Evolutionary conservation across 148 eudicot genomes (phyloP).

Genomic region (Arbutus unedo): DNA sequence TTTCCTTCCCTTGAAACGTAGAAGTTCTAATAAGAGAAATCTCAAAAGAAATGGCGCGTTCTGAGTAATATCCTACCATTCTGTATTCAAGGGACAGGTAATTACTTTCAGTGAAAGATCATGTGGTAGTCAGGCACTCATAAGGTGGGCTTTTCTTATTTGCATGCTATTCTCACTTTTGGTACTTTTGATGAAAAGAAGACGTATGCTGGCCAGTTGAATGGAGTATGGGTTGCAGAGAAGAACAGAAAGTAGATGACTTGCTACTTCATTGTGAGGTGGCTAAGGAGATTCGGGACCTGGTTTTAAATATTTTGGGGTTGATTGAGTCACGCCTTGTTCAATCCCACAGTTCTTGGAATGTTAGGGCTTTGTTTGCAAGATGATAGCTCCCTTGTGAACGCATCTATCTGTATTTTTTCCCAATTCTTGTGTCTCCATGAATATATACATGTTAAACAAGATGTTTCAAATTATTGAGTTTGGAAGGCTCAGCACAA

Average conservation of each 20-base stretch:
- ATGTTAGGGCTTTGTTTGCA: not conserved
- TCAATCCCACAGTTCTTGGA: not conserved
- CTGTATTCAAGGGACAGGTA: not conserved
- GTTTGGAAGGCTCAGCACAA: not conserved
- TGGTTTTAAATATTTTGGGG: not conserved
- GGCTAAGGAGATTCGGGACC: not conserved
- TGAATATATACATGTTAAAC: not conserved
- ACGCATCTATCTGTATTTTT: not conserved
- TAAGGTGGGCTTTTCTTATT: not conserved
- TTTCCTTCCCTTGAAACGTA: not conserved
- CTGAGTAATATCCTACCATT: not conserved
- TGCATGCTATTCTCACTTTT: not conserved
- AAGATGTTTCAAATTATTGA: not conserved
- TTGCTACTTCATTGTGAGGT: slow-evolving; percentile 1
- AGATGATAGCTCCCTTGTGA: not conserved
- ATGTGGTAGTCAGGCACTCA: too few relatives aligned
- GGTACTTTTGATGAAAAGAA: not conserved
- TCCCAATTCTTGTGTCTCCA: not conserved
- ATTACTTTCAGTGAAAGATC: not conserved
- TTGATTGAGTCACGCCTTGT: not conserved
- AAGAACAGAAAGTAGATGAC: not conserved
- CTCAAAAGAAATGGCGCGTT: not conserved
- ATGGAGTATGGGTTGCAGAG: not conserved
- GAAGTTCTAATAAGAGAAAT: not conserved
- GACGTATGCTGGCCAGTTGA: not conserved